These are phyloP conservation scores for Pseudoturritis turrita DNA, from an alignment of 345 rosid species.

Conservation along the genomic window DNA sequence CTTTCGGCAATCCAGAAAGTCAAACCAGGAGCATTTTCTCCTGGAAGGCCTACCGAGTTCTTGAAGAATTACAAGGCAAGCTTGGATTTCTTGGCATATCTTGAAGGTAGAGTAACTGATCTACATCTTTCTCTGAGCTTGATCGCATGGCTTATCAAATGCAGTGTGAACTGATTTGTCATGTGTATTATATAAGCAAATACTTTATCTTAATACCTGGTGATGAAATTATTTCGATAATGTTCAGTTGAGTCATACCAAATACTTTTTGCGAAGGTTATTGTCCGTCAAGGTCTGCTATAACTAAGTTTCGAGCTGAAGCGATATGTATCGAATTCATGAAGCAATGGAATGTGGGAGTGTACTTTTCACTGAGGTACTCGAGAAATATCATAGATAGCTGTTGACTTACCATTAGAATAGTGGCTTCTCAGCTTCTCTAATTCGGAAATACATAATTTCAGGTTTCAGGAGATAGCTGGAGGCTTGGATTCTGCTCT, in stretches of 20 bases:
- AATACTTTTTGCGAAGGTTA: constrained; percentile 73
- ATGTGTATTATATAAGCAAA: background rate
- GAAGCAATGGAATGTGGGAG: constrained; percentile 97
- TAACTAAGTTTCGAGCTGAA: constrained; percentile 73
- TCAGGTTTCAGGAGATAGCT: constrained; percentile 98
- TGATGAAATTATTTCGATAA: background rate
- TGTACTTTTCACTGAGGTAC: constrained; percentile 93
- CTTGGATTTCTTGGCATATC: constrained; percentile 74
- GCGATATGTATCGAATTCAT: constrained; percentile 68
- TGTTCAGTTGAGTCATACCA: constrained; percentile 5
- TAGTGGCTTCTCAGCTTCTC: constrained; percentile 6
- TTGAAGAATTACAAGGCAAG: constrained; percentile 89
- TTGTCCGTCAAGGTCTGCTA: constrained; percentile 96
- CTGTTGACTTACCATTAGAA: background rate
- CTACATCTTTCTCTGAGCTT: constrained; percentile 2
- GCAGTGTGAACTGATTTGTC: constrained; percentile 1
- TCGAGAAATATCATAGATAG: constrained; percentile 1
- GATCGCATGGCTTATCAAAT: constrained; percentile 16
- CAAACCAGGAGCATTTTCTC: constrained; percentile 97
- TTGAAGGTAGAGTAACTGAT: constrained; percentile 71
- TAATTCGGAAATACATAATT: constrained; percentile 1
- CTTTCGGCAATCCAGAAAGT: constrained; percentile 78
- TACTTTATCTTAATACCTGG: background rate
- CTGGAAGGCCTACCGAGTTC: constrained; percentile 96
- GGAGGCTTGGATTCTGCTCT: constrained; percentile 88